Evolutionary conservation across 176 grass and related monocot genomes (phyloP), one percentile per base, ranked within the genome.

Genomic region (Carex pumila): DNA sequence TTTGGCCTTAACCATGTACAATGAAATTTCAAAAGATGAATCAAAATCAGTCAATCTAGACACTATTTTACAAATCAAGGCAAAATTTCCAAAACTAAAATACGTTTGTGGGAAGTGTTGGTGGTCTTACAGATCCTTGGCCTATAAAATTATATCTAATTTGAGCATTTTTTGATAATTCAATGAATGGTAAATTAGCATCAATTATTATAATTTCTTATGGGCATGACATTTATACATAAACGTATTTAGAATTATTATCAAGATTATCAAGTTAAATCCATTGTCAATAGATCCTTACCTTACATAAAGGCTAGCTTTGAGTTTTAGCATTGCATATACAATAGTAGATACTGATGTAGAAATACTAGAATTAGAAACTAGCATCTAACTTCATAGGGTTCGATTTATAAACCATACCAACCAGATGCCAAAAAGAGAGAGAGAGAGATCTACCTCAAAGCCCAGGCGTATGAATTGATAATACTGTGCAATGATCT

Each of bases 401-500:
- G 34, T 60, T 60, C 11, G 37, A 36, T 17, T 60, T 58, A 55
- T 61, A 62, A 62, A 80, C 39, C 17, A 80, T 41, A 80, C 3
- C 53, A 22, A 53, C 45, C 21, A 76, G 21, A 54, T 12, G 30
- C 10, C 32, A 7, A 37, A 54, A 15, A 30, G n/a, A 81, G 1
- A 53, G 22, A 34, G 3, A 34, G 3, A 79, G 45, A 66, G 34
- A 79, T 1, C 4, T 88, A 96, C 93, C 91, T 92, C 87, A 15
- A 86, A 85, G 56, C 93, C 93, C 17, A 96, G 83, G 55, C 93
- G 91, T 50, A 96, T 89, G 34, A 96, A 92, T 17, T 96, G 93
- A 32, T 92, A 96, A 83, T 96, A 96, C 21, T 96, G 93, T 0
- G 90, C 93, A 77, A 96, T 96, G 49, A 96, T 96, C 75, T 92